Percentiles rank a stretch among this genome's conserved stretches.
These are phyloP conservation scores for Thelonectria olida DNA, from an alignment of 2,329 filamentous ascomycete genomes.

Conservation along the genomic window DNA sequence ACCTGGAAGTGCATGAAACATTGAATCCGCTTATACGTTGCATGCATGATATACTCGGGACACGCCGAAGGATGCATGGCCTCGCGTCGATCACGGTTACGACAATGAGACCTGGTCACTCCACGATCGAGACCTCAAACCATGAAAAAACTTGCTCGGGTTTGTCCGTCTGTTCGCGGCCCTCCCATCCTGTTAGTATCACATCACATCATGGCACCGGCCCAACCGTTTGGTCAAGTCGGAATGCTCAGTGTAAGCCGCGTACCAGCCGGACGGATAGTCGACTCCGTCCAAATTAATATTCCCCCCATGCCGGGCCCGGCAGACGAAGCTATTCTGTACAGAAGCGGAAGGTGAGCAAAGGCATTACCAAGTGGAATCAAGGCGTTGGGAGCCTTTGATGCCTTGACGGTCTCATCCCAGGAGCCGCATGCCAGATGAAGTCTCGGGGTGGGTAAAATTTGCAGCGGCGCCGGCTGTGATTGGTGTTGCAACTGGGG, in stretches of 20 bases:
- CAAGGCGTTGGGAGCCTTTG: neutral
- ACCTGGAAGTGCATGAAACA: neutral
- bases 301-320: neutral
- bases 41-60: neutral
- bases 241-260: neutral
- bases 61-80: neutral
- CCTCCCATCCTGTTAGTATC: neutral
- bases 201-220: neutral
- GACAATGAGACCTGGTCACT: neutral
- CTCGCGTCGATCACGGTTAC: neutral
- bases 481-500: conserved; percentile 28
- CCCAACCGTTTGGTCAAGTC: neutral
- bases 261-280: conserved; percentile 2
- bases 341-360: conserved; percentile 21
- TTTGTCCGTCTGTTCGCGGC: neutral
- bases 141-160: no score
- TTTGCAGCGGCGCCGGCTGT: neutral
- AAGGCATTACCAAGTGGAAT: conserved; percentile 4
- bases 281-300: neutral
- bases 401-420: neutral
- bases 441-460: conserved; percentile 28
- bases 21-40: neutral
- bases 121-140: no score
- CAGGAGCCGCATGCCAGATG: conserved; percentile 18
- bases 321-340: neutral